Base-by-base conservation (phyloP, 805 yeast genomes). In the Pichia kluyveri region DNA sequence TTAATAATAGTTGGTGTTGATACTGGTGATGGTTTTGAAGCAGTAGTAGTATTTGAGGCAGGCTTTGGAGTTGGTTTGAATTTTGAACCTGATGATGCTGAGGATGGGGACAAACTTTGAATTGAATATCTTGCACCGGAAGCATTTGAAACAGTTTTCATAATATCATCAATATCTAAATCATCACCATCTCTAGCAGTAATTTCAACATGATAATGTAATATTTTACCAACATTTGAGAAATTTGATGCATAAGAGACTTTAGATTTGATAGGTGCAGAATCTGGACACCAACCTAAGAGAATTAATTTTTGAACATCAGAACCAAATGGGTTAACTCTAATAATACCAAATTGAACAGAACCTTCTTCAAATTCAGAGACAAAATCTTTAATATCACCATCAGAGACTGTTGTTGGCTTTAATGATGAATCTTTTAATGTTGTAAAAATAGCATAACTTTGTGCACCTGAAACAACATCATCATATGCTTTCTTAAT, bases 251-350 rank as follows among this genome's bases (percentile, higher is more conserved):
- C 89, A 67, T 82, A 86, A 1, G 89, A 81, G 42, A 86, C 76
- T 57, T 88, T 77, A 28, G 83, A 72, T 61, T 82, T 84, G 60
- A 72, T 73, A 54, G 97, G 95, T 23, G 96, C 90, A 48, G 91
- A 86, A 65, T 93, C 98, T 8, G 99, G 99, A 69, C 96, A 86
- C 96, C 96, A 91, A 45, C 97, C 98, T 38, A 93, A 73, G 43
- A 93, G 71, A 32, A 91, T 76, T 54, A 86, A 72, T 70, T 93
- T 93, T 60, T 79, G 77, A 36, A 93, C 90, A 56, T 86, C 93
- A 5, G 96, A 84, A n/a, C 93, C 95, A 48, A 91, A 91, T 48
- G 91, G 95, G 49, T 81, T 79, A 42, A 91, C 87, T 47, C 96
- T 79, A 39, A 87, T 85, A 50, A 93, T 73, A 39, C 98, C 99